Evolutionary conservation across 805 yeast species (phyloP).

Genomic region (Millerozyma miso): DNA sequence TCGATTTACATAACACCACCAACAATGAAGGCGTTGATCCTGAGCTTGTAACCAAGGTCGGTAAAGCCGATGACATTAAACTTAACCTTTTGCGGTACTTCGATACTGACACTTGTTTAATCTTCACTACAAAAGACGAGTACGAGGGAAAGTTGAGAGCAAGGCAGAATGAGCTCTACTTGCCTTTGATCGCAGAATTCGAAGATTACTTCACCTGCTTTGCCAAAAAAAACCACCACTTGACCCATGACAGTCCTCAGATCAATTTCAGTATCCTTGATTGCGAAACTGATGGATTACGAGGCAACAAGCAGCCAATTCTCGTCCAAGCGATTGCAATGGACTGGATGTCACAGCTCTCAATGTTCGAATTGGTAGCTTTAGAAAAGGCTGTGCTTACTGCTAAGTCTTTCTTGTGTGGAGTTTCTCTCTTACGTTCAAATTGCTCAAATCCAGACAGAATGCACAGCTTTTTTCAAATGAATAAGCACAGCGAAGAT

Average conservation of each 20-base stretch:
- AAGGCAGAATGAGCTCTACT: slow-evolving; percentile 74
- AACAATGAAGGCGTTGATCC: slow-evolving; percentile 27
- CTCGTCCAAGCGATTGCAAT: slow-evolving; percentile 59
- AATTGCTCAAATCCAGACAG: slow-evolving; percentile 20
- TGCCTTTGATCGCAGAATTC: slow-evolving; percentile 67
- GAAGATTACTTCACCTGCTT: slow-evolving; percentile 52
- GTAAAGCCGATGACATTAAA: slow-evolving; percentile 55
- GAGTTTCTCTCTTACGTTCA: slow-evolving; percentile 60
- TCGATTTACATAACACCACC: slow-evolving; percentile 54
- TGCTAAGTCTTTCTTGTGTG: slow-evolving; percentile 83
- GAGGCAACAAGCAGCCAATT: slow-evolving; percentile 71
- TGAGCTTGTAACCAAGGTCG: slow-evolving; percentile 57
- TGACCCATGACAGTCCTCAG: slow-evolving; percentile 15
- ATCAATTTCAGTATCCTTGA: slow-evolving; percentile 60
- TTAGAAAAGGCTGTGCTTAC: slow-evolving; percentile 85
- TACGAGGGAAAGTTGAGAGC: slow-evolving; percentile 77
- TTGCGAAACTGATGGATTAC: slow-evolving; percentile 73
- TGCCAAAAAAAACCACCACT: slow-evolving; percentile 23
- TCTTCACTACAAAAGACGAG: slow-evolving; percentile 76
- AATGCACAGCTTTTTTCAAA: slow-evolving; percentile 25
- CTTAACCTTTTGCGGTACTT: slow-evolving; percentile 69
- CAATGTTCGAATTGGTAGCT: slow-evolving; percentile 77
- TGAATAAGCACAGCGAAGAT: slow-evolving; percentile 26
- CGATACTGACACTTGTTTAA: slow-evolving; percentile 91
- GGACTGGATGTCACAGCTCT: slow-evolving; percentile 59